Evolutionary conservation across 768 basidiomycete species (phyloP), one percentile per base, ranked within the genome.

Genomic region (Flagelloscypha sp.): DNA sequence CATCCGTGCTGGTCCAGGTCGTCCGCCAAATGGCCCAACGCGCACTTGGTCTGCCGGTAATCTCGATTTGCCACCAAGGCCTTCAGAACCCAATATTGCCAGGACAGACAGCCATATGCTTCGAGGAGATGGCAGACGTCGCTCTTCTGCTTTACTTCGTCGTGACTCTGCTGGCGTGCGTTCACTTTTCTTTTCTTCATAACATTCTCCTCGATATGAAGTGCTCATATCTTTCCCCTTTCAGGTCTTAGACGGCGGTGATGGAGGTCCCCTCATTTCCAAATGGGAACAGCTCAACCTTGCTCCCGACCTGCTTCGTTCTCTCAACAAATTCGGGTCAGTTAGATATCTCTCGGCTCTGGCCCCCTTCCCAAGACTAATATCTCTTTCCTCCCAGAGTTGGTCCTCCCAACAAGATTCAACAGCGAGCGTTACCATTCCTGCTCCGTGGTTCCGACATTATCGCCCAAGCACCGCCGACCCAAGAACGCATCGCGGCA

Each of bases 341-440:
- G 81, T 63, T 23, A 7, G 24, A 41, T 29, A 38, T 36, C 6
- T 23, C 25, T 30, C 22, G 16, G 6, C 17, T 34, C 23, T 25
- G 17, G n/a, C 11, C 28, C 27, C 21, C 12, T 30, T 23, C 22
- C 40, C 20, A n/a, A n/a, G n/a, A n/a, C 25, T 35, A 25, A 41
- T 38, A 16, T 35, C 32, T 39, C 36, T 36, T 38, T 21, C 41
- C 17, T 27, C 38, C 17, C 49, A 93, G 92, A 27, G 82, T 98
- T 43, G 93, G 94, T 1, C 95, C 95, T 2, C 95, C 95, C 5
- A 97, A 97, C 59, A 99, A 99, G 67, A 95, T 99, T 46, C 95
- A 98, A 59, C 90, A 94, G 53, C 76, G 94, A 31, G 93, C 95
- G 29, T 66, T 99, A 33, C 95, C 95, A 6, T 97, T 97, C 63